Evolutionary conservation across 768 basidiomycete genomes (phyloP).

Genomic region (Scleroderma citrinum): DNA sequence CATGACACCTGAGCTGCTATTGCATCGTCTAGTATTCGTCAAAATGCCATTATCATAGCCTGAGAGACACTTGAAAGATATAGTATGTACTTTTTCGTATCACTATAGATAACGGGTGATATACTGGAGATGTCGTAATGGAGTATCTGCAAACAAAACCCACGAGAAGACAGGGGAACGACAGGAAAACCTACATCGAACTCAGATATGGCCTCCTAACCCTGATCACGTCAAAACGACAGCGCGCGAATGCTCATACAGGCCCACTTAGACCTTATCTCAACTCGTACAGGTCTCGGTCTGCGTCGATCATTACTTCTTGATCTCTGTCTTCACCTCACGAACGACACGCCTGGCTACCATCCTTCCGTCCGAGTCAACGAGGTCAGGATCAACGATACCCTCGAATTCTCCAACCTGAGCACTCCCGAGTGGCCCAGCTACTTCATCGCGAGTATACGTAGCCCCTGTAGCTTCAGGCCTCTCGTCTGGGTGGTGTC

Average conservation of each 20-base stretch:
- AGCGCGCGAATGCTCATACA: background rate
- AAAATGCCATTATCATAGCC: too few species aligned
- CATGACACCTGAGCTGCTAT: too few species aligned
- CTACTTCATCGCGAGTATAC: slow-evolving; percentile 23
- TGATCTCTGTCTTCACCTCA: slow-evolving; percentile 6
- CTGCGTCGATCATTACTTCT: slow-evolving; percentile 1
- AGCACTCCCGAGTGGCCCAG: slow-evolving; percentile 22
- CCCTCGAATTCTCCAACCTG: slow-evolving; percentile 28
- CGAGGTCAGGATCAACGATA: slow-evolving; percentile 21
- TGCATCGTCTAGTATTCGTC: too few species aligned
- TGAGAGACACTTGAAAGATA: too few species aligned
- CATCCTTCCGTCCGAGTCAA: slow-evolving; percentile 21
- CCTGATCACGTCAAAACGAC: background rate
- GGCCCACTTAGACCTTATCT: background rate
- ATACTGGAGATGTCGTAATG: too few species aligned
- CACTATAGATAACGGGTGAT: too few species aligned
- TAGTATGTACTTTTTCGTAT: too few species aligned
- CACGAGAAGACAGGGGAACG: too few species aligned
- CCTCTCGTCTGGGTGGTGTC: slow-evolving; percentile 11
- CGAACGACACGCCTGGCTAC: slow-evolving; percentile 12
- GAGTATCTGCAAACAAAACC: too few species aligned
- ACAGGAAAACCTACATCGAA: background rate
- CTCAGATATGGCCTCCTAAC: background rate
- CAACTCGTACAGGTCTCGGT: slow-evolving; percentile 5
- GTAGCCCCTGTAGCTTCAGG: slow-evolving; percentile 18